Conservation (phyloP, 306 rosid species). For the Crotalaria pallida region DNA sequence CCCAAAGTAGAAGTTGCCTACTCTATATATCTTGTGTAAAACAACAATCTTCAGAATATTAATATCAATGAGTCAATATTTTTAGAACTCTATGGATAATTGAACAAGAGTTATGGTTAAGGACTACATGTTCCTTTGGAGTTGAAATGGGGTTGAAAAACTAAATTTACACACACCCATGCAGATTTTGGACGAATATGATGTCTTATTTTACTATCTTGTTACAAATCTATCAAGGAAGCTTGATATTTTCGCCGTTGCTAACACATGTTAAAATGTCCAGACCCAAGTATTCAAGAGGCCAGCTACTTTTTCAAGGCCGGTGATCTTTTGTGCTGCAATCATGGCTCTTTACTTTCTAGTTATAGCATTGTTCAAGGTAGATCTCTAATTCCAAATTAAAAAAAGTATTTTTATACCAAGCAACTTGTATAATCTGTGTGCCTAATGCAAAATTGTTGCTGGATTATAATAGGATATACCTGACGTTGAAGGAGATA, state of each 20-base stretch:
- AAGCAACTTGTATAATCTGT: not conserved
- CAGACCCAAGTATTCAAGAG: conserved; percentile 64
- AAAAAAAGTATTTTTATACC: not conserved
- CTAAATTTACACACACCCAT: not conserved
- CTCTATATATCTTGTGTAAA: too few species aligned
- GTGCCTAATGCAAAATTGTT: not conserved
- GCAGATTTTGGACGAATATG: too few species aligned
- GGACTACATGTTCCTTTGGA: too few species aligned
- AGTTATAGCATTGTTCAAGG: conserved; percentile 76
- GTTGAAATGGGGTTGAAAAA: too few species aligned
- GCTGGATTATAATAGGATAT: conserved; percentile 45
- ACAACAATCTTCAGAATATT: too few species aligned
- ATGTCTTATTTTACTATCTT: not conserved
- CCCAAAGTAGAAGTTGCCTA: too few species aligned
- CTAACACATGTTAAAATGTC: conserved; percentile 13
- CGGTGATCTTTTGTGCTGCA: conserved; percentile 58
- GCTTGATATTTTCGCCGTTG: not conserved
- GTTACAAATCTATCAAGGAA: not conserved
- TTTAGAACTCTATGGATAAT: too few species aligned
- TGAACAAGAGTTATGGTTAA: too few species aligned
- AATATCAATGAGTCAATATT: too few species aligned
- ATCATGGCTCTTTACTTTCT: conserved; percentile 75
- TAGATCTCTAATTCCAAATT: conserved; percentile 12
- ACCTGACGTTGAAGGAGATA: conserved; percentile 76
- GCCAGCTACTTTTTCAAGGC: conserved; percentile 49